Evolutionary conservation across 1,139 yeast species (phyloP), one percentile per base, ranked within the genome.

Genomic region (Nematodospora anomalae): DNA sequence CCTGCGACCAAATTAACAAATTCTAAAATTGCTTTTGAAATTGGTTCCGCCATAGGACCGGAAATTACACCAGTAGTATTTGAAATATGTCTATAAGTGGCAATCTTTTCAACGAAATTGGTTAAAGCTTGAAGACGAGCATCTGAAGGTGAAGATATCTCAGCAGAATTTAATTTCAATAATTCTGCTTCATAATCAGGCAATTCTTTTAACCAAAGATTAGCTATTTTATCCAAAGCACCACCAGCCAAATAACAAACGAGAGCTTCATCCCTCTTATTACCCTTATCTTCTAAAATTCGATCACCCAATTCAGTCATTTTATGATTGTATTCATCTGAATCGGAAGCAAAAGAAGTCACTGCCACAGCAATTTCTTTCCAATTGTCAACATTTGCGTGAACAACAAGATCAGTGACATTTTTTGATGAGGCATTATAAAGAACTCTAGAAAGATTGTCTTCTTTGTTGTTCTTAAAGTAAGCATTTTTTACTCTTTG

Each of bases 81-180:
- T 13, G 79, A 56, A 40, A 79, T 71, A 32, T 81, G 74, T 50
- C 87, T 77, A 59, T 83, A 86, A 16, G 86, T 80, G 23, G 89
- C 79, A 43, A 89, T 75, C 61, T 90, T 90, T 57, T 86, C 95
- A 40, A 88, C 85, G 57, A 89, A 84, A 51, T 79, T 81, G 41
- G 84, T 83, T 54, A 92, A 71, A 5, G 96, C 84, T 50, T 79
- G 84, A 49, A 84, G 80, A 55, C 90, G 89, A 14, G 96, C 96
- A 46, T 84, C 95, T 38, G 85, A 83, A 3, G 87, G 82, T n/a
- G 88, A 73, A 2, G 72, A 57, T 23, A 75, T 64, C 16, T 62
- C 64, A 1, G 52, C 47, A 12, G 54, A 51, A 16, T 67, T 60
- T 4, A 70, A 58, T 39, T 67, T 60, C 25, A 80, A 63, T 40